phyloP scores from a whole-genome alignment of 768 basidiomycete genomes.

The Leccinum sublutescens region DNA sequence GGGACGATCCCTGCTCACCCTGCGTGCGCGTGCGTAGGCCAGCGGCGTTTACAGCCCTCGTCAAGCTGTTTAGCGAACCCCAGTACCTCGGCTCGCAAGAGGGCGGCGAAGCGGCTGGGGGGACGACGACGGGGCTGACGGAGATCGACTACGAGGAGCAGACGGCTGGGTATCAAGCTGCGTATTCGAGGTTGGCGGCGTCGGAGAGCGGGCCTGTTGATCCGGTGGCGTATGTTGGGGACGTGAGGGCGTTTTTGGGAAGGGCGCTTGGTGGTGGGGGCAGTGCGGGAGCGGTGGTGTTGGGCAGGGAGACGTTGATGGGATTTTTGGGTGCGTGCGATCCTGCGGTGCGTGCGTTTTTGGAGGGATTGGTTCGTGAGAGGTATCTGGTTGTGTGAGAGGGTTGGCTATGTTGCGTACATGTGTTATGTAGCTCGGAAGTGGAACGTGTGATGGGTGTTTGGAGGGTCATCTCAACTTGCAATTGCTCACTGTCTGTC shows the following conservation, averaged over 20 bases:
- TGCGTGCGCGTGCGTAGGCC: conserved; percentile 49
- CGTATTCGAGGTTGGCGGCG: conserved; percentile 89
- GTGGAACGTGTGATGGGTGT: neutral
- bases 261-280: conserved; percentile 33
- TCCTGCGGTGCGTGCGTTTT: conserved; percentile 25
- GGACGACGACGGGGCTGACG: conserved; percentile 42
- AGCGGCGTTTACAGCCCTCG: conserved; percentile 61
- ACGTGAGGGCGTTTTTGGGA: conserved; percentile 55
- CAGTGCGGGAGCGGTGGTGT: conserved; percentile 1
- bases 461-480: too few relatives aligned
- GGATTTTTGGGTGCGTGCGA: conserved; percentile 23
- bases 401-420: too few relatives aligned
- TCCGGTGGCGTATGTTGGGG: conserved; percentile 57
- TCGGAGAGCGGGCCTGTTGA: conserved; percentile 60
- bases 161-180: conserved; percentile 87
- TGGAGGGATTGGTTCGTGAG: conserved; percentile 33
- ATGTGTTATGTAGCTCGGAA: neutral
- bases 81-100: conserved; percentile 52
- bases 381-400: conserved; percentile 8
- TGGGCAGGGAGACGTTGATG: conserved; percentile 17
- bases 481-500: too few relatives aligned
- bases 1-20: neutral
- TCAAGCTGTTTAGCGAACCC: conserved; percentile 75
- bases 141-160: conserved; percentile 90
- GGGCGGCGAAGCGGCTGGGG: neutral